These are phyloP conservation scores for Metarhizium robertsii DNA, from an alignment of 2,329 filamentous ascomycete species.

Conservation along the genomic window DNA sequence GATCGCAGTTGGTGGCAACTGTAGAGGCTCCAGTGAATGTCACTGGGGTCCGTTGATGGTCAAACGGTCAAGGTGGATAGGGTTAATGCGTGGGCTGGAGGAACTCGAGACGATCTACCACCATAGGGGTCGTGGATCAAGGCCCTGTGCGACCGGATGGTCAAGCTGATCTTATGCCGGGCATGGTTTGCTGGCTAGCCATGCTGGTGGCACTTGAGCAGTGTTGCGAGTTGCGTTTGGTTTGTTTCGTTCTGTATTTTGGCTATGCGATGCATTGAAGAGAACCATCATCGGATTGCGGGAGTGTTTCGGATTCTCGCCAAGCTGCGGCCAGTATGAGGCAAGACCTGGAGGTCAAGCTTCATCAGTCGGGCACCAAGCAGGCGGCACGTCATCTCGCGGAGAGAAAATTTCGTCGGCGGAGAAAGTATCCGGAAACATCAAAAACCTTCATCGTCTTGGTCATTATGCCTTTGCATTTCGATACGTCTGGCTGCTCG, in stretches of 20 bases:
- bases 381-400: not conserved
- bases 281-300: not conserved
- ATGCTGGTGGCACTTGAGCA: not conserved
- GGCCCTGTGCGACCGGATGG: conserved; percentile 35
- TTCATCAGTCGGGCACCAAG: not conserved
- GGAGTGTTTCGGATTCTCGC: conserved; percentile 1
- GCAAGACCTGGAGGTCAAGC: not conserved
- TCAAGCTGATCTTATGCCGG: conserved; percentile 29
- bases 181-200: not conserved
- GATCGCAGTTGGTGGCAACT: not conserved
- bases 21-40: conserved; percentile 21
- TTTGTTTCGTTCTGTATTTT: not conserved
- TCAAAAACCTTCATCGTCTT: not conserved
- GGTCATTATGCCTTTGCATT: not conserved
- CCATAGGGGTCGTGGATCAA: conserved; percentile 17
- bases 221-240: not conserved
- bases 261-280: not conserved
- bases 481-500: not conserved
- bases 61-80: conserved; percentile 12
- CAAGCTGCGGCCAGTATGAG: not conserved
- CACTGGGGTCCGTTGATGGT: conserved; percentile 12
- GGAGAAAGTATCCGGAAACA: not conserved
- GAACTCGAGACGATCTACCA: conserved; percentile 20
- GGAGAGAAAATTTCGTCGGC: not conserved
- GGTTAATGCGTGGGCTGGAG: conserved; percentile 13